Evolutionary conservation across 2,329 filamentous ascomycete species (phyloP).

Genomic region (Drechmeria coniospora): DNA sequence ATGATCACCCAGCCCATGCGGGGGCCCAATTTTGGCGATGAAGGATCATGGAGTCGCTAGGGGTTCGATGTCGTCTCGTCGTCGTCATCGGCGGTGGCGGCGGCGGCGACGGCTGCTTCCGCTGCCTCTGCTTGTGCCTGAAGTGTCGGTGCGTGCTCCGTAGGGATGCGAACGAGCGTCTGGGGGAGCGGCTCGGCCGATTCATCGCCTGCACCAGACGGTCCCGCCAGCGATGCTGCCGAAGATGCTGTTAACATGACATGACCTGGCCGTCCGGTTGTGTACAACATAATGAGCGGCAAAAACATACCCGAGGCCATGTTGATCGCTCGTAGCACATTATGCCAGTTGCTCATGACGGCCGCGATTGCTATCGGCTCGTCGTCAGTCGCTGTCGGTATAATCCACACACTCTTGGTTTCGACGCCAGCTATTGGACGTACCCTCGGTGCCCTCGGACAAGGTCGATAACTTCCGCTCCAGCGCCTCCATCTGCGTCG

Average conservation of each 20-base stretch:
- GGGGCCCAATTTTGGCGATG: too few species aligned
- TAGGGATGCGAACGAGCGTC: constrained; percentile 72
- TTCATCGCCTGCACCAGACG: constrained; percentile 27
- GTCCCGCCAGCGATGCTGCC: constrained; percentile 53
- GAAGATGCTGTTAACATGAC: too few species aligned
- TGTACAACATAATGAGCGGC: constrained; percentile 3
- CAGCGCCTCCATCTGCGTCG: constrained; percentile 67
- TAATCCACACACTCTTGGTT: not conserved
- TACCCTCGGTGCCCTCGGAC: constrained; percentile 70
- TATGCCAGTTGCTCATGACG: constrained; percentile 81
- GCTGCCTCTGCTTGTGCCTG: constrained; percentile 43
- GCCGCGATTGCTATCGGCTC: constrained; percentile 54
- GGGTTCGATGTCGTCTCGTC: too few species aligned
- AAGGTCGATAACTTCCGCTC: constrained; percentile 65
- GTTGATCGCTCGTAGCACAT: constrained; percentile 68
- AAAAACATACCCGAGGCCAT: constrained; percentile 63
- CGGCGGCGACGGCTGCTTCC: constrained; percentile 27
- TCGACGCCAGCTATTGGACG: constrained; percentile 5
- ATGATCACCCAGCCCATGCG: too few species aligned
- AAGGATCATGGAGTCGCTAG: too few species aligned
- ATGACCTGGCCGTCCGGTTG: constrained; percentile 1
- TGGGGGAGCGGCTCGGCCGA: constrained; percentile 49
- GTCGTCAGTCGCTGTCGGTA: too few species aligned
- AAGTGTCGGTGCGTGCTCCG: constrained; percentile 54
- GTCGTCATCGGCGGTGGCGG: constrained; percentile 10